These are phyloP conservation scores for Metschnikowia cubensis DNA, from an alignment of 805 yeast species.

Conservation along the genomic window DNA sequence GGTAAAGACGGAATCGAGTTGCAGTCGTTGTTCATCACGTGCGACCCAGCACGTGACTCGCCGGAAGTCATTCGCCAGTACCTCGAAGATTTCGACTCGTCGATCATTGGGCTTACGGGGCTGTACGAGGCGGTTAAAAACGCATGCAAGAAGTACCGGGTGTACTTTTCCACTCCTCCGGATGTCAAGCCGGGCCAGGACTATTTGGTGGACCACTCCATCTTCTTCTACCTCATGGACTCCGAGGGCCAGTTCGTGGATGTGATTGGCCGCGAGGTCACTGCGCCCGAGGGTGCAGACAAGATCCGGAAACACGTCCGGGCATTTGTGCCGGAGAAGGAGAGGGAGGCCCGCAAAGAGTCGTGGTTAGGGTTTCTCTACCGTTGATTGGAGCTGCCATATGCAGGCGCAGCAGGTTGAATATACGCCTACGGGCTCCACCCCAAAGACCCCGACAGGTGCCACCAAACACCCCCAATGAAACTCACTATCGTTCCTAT, in stretches of 20 bases:
- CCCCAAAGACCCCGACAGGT: too few species aligned
- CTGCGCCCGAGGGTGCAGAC: conserved; percentile 69
- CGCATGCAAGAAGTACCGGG: conserved; percentile 86
- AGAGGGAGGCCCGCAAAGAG: conserved; percentile 60
- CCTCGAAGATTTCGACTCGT: conserved; percentile 84
- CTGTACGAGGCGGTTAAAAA: conserved; percentile 78
- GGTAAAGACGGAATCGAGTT: conserved; percentile 49
- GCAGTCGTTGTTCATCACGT: conserved; percentile 89
- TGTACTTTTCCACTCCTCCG: conserved; percentile 96
- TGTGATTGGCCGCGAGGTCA: conserved; percentile 88
- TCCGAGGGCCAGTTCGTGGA: conserved; percentile 96
- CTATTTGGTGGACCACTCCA: conserved; percentile 94
- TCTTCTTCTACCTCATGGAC: conserved; percentile 95
- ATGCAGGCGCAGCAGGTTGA: too few species aligned
- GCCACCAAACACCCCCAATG: too few species aligned
- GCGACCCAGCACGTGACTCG: conserved; percentile 94
- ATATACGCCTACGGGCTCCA: too few species aligned
- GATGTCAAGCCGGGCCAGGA: conserved; percentile 94
- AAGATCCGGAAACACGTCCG: conserved; percentile 73
- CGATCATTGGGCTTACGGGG: conserved; percentile 88
- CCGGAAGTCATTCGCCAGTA: conserved; percentile 83
- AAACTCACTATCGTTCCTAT: too few species aligned
- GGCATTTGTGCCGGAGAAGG: conserved; percentile 68
- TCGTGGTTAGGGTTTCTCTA: conserved; percentile 59
- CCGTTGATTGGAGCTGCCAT: neutral